A percentile compares a stretch with the other conserved stretches of the same genome.
Conservation (phyloP, 768 basidiomycete species). For the Gloeophyllum trabeum region DNA sequence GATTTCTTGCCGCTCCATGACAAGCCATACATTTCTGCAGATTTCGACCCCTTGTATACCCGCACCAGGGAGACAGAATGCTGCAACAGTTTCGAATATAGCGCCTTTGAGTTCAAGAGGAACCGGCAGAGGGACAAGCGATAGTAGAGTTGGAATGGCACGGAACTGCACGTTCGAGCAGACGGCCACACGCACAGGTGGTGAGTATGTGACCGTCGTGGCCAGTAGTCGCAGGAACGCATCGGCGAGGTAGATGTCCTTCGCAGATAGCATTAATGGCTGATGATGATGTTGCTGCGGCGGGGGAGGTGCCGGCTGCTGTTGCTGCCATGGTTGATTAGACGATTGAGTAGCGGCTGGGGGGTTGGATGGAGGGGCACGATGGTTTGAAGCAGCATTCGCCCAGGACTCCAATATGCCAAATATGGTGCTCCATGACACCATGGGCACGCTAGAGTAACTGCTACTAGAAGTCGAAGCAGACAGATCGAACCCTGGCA, state of each 20-base stretch:
- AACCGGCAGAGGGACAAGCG: constrained; percentile 68
- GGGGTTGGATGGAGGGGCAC: constrained; percentile 4
- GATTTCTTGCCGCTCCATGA: constrained; percentile 79
- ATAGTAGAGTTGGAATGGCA: constrained; percentile 70
- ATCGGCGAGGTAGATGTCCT: constrained; percentile 70
- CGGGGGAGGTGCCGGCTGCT: constrained; percentile 19
- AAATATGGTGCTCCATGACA: constrained; percentile 77
- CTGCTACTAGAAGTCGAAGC: constrained; percentile 27
- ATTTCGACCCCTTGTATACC: constrained; percentile 66
- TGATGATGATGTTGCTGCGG: constrained; percentile 29
- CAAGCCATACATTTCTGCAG: constrained; percentile 70
- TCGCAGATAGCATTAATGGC: constrained; percentile 39
- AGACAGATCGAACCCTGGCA: constrained; percentile 46
- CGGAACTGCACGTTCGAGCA: constrained; percentile 69
- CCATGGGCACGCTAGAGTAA: constrained; percentile 34
- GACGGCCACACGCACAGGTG: constrained; percentile 69
- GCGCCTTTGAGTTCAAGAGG: constrained; percentile 88
- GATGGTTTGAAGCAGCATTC: not conserved
- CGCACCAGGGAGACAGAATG: constrained; percentile 77
- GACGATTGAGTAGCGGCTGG: constrained; percentile 8
- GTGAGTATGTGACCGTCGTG: constrained; percentile 63
- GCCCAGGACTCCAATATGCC: constrained; percentile 68
- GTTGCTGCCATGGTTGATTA: constrained; percentile 16
- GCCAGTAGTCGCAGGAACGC: constrained; percentile 74
- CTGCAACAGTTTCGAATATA: constrained; percentile 67